Base-by-base conservation (phyloP, 2,329 filamentous ascomycete species). In the Cladosporium sp. region DNA sequence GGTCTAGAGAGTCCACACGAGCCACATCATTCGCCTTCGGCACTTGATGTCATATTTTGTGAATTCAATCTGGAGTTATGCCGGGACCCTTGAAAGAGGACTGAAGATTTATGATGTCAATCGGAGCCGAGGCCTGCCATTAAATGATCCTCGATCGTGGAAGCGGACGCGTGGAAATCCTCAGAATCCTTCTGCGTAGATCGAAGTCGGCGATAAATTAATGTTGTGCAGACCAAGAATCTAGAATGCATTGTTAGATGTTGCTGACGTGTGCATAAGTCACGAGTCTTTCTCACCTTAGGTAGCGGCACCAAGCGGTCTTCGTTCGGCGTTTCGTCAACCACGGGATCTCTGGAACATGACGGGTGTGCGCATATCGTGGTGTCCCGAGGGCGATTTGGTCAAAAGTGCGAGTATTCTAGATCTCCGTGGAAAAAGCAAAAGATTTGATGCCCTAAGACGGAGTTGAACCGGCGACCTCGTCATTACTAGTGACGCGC, bases 401-500 rank as follows among this genome's bases (percentile, higher is more conserved):
- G 10, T 12, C 41, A 47, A 47, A 47, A 47, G n/a, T 18, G 11
- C 3, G 41, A 10, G 41, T 21, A 10, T 24, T 47, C 41, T 24
- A 21, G 41, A 47, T 47, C 41, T 47, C n/a, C n/a, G 1, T 21
- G 41, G 10, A 34, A 41, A n/a, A 10, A 28, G 36, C 36, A 59
- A 59, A 59, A 59, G 57, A 59, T 38, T 26, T 15, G 14, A 38
- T 57, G 61, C 61, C 61, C 61, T 64, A 64, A 64, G 61, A 64
- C 51, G 61, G 49, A 64, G 61, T 64, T 57, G 49, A 47, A 55
- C 51, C 51, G 51, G 51, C 61, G 61, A 64, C 51, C 51, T 57
- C 61, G 51, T 64, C 51, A 47, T 57, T 57, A 64, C 61, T 64
- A 64, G 61, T 57, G 61, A 64, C 51, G 51, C 51, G 61, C 49